Conservation (phyloP, 495 filamentous ascomycete genomes). For the Cenococcum geophilum region DNA sequence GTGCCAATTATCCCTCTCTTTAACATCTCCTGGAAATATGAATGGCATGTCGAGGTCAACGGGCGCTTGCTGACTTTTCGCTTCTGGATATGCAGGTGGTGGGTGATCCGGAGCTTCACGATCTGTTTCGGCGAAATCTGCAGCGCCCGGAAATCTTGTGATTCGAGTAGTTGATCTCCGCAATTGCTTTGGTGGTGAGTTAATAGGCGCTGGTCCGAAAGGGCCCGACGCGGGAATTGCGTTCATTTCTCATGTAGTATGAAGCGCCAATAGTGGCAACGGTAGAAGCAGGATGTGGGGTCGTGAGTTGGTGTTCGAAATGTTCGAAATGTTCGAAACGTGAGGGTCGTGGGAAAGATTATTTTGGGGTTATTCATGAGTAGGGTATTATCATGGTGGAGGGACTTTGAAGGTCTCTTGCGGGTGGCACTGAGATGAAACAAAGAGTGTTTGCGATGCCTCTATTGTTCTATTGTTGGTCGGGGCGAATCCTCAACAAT, state of each 20-base stretch:
- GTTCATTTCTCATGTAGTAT: background rate
- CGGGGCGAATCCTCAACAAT: background rate
- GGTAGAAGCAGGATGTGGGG: background rate
- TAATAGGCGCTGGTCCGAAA: background rate
- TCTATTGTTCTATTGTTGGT: constrained; percentile 7
- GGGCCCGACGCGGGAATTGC: background rate
- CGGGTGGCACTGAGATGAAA: constrained; percentile 3
- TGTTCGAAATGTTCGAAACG: background rate
- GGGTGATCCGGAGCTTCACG: background rate
- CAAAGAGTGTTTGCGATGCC: constrained; percentile 6
- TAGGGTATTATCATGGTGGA: background rate
- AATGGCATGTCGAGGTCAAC: background rate
- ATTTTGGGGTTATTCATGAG: constrained; percentile 1
- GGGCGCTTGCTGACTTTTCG: background rate
- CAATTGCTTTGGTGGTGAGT: constrained; percentile 1
- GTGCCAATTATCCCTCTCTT: constrained; percentile 1
- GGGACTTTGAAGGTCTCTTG: background rate
- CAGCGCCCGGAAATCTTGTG: background rate
- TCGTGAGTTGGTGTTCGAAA: background rate
- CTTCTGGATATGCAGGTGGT: constrained; percentile 1
- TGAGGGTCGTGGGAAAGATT: background rate
- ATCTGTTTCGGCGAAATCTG: background rate
- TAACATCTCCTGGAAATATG: background rate
- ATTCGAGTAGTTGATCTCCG: constrained; percentile 6
- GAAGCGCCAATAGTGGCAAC: background rate